Base-by-base conservation (phyloP, 495 filamentous ascomycete species). In the Xeromyces bisporus region DNA sequence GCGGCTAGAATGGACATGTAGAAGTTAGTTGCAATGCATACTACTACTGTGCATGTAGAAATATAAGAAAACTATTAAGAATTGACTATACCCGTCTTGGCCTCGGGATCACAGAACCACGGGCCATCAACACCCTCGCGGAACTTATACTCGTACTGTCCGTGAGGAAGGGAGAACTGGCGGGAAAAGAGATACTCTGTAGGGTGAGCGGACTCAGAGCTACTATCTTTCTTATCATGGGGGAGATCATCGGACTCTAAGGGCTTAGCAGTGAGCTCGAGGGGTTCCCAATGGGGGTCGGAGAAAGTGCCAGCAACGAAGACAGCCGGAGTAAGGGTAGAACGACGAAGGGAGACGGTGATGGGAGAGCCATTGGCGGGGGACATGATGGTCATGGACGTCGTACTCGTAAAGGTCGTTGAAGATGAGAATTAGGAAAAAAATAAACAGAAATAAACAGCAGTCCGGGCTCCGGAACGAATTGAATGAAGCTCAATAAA, bases 111-210 rank as follows among this genome's bases (percentile, higher is more conserved):
- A 28, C 75, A 42, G 2, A 69, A 63, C 77, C 76, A 79, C 66
- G 67, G 73, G 39, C 78, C 63, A 18, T 66, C 67, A 2, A 50
- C 28, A 3, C 72, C 75, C 30, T 78, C 47, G 14, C 74, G 62
- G 42, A 82, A 79, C 46, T 80, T 79, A 55, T 80, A 82, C 39
- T 77, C 67, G 36, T 75, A 69, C 35, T 67, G 41, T 11, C 62
- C 60, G 12, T 38, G 28, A 1, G 35, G 12, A 2, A 53, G 15
- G 12, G 43, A 23, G 20, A 50, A 27, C 1, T 44, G 35, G 14
- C 32, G 36, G 20, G 17, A 42, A 32, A 50, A 53, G 9, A 39
- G 49, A 12, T 56, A 52, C 14, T 15, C 26, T 5, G 8, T 28
- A 15, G n/a, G n/a, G 2, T 15, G 13, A 13, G 54, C 64, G n/a